A percentile compares a stretch with the other conserved stretches of the same genome.
Evolutionary conservation across 2,329 filamentous ascomycete species (phyloP).

Genomic region (Pseudogymnoascus sp.): DNA sequence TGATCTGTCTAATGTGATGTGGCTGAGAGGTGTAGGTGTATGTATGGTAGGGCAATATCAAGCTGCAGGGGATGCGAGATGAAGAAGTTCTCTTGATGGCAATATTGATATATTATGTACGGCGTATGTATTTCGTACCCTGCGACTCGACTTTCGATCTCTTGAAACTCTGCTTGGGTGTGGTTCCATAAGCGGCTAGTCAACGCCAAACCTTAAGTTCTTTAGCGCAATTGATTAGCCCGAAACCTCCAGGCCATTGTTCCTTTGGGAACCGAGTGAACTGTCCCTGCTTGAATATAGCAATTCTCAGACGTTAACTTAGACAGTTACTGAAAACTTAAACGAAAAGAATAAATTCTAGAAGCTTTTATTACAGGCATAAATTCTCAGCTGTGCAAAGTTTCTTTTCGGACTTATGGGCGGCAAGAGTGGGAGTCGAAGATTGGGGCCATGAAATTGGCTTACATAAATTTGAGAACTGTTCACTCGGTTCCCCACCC

Average conservation of each 20-base stretch:
- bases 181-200: conserved; percentile 1
- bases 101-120: neutral
- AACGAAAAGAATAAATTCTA: neutral
- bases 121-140: neutral
- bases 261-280: neutral
- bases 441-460: neutral
- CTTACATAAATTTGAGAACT: neutral
- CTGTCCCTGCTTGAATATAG: neutral
- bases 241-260: neutral
- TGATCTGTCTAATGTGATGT: neutral
- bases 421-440: neutral
- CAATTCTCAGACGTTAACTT: neutral
- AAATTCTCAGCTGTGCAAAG: neutral
- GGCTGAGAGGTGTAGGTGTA: neutral
- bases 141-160: neutral
- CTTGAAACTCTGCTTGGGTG: conserved; percentile 5
- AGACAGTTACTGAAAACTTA: neutral
- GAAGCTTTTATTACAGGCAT: neutral
- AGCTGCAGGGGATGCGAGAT: neutral
- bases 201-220: conserved; percentile 6
- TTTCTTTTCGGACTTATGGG: neutral
- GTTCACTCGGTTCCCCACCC: neutral
- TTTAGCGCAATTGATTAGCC: conserved; percentile 2
- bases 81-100: neutral
- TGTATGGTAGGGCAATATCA: neutral